Conservation (phyloP, 2,329 filamentous ascomycete species). For the Arthrocladium fulminans region DNA sequence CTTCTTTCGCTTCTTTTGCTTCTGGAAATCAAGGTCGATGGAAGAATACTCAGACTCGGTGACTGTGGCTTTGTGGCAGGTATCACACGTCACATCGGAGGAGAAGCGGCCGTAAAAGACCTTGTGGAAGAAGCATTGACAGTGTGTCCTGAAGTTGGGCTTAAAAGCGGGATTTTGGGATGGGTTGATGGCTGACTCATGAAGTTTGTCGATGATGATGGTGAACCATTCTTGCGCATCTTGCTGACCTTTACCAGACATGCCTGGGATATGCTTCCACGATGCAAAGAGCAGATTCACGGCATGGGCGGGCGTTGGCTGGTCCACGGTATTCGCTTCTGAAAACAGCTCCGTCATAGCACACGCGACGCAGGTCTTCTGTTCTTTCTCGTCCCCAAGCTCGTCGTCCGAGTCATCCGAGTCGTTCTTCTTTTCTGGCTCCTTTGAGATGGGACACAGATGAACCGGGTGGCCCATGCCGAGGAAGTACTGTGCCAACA, state of each 20-base stretch:
- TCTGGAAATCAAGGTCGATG: constrained; percentile 76
- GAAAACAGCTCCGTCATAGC: constrained; percentile 55
- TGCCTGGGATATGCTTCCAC: constrained; percentile 70
- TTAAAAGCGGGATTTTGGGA: constrained; percentile 23
- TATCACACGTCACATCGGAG: constrained; percentile 82
- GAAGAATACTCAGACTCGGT: constrained; percentile 86
- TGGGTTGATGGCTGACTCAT: constrained; percentile 55
- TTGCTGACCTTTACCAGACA: constrained; percentile 88
- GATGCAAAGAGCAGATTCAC: constrained; percentile 81
- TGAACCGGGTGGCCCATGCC: constrained; percentile 75
- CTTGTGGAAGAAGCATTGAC: constrained; percentile 86
- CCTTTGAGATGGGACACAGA: constrained; percentile 52
- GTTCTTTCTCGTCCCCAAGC: constrained; percentile 16
- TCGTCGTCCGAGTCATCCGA: constrained; percentile 22
- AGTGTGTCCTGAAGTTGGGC: constrained; percentile 34
- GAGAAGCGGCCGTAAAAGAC: constrained; percentile 89
- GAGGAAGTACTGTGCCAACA: constrained; percentile 85
- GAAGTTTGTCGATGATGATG: constrained; percentile 84
- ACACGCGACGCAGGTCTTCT: constrained; percentile 48
- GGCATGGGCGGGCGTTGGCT: constrained; percentile 81
- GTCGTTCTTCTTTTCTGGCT: constrained; percentile 22
- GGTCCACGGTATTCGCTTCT: constrained; percentile 51
- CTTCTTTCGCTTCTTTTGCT: constrained; percentile 47
- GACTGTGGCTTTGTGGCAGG: constrained; percentile 72
- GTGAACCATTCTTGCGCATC: constrained; percentile 97